These are phyloP conservation scores for Monascus purpureus DNA, from an alignment of 495 filamentous ascomycete genomes.

Conservation along the genomic window DNA sequence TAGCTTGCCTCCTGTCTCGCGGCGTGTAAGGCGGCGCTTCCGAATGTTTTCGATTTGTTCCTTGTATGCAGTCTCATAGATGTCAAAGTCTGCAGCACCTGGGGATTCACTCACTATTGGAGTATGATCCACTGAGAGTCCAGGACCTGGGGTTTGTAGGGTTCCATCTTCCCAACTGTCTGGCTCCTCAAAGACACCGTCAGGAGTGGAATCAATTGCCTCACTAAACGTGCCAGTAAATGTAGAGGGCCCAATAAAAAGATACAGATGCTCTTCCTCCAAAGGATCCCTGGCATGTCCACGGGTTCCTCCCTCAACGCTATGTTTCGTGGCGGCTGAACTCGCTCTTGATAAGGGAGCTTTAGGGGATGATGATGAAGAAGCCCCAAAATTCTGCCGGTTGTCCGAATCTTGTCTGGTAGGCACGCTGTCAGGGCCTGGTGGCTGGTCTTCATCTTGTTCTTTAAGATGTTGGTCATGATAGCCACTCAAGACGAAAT, in stretches of 20 bases:
- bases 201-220: conserved; percentile 6
- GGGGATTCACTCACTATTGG: conserved; percentile 67
- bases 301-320: conserved; percentile 30
- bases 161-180: conserved; percentile 7
- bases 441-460: conserved; percentile 5
- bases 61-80: conserved; percentile 80
- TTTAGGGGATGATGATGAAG: conserved; percentile 14
- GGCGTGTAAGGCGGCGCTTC: conserved; percentile 17
- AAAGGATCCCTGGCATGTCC: conserved; percentile 54
- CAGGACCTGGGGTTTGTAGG: conserved; percentile 6
- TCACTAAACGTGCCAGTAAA: conserved; percentile 17
- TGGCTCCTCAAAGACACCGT: conserved; percentile 12
- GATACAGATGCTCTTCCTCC: conserved; percentile 45
- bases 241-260: conserved; percentile 56
- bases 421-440: conserved; percentile 8
- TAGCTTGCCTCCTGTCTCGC: conserved; percentile 25
- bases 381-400: conserved; percentile 4
- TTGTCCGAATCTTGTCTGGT: conserved; percentile 10
- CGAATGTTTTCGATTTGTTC: conserved; percentile 65
- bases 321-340: conserved; percentile 26
- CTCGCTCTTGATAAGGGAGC: conserved; percentile 20
- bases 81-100: conserved; percentile 61
- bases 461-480: conserved; percentile 18
- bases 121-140: conserved; percentile 6
- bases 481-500: conserved; percentile 35